A percentile compares a stretch with the other conserved stretches of the same genome.
Evolutionary conservation across 2,329 filamentous ascomycete genomes (phyloP).

Genomic region (Aureobasidium sp.): DNA sequence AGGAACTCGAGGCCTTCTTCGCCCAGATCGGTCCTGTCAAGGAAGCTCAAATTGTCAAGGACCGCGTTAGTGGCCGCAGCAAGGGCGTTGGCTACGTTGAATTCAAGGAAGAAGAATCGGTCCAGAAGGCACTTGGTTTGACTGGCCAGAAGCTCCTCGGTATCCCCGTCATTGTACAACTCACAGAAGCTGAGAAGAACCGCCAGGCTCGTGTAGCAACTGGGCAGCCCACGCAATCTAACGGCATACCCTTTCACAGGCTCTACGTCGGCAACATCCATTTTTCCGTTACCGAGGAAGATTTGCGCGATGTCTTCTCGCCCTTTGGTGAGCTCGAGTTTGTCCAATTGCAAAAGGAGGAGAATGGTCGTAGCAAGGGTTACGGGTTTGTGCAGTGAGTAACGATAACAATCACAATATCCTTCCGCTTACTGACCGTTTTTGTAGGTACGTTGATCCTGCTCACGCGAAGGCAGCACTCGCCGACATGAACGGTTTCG

Average conservation of each 20-base stretch:
- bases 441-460: slow-evolving; percentile 49
- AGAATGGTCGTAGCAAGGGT: slow-evolving; percentile 78
- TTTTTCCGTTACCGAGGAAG: slow-evolving; percentile 96
- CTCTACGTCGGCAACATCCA: slow-evolving; percentile 99
- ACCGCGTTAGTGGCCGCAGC: slow-evolving; percentile 89
- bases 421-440: slow-evolving; percentile 12
- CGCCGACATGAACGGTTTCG: slow-evolving; percentile 99
- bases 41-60: slow-evolving; percentile 97
- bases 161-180: slow-evolving; percentile 96
- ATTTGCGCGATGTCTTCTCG: slow-evolving; percentile 92
- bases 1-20: slow-evolving; percentile 90
- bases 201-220: slow-evolving; percentile 84
- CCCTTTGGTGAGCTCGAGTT: slow-evolving; percentile 97
- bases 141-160: slow-evolving; percentile 97
- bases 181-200: slow-evolving; percentile 99
- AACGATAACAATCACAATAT: not conserved
- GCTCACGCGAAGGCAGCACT: slow-evolving; percentile 86
- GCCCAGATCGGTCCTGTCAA: slow-evolving; percentile 91
- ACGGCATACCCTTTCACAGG: slow-evolving; percentile 89
- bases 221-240: slow-evolving; percentile 57
- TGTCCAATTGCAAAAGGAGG: slow-evolving; percentile 94
- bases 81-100: slow-evolving; percentile 99
- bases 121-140: slow-evolving; percentile 88
- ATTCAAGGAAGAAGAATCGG: slow-evolving; percentile 93
- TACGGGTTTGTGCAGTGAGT: slow-evolving; percentile 99